A percentile compares a stretch with the other conserved stretches of the same genome.
Evolutionary conservation across 257 asterid genomes (phyloP).

Genomic region (Fraxinus cuspidata): DNA sequence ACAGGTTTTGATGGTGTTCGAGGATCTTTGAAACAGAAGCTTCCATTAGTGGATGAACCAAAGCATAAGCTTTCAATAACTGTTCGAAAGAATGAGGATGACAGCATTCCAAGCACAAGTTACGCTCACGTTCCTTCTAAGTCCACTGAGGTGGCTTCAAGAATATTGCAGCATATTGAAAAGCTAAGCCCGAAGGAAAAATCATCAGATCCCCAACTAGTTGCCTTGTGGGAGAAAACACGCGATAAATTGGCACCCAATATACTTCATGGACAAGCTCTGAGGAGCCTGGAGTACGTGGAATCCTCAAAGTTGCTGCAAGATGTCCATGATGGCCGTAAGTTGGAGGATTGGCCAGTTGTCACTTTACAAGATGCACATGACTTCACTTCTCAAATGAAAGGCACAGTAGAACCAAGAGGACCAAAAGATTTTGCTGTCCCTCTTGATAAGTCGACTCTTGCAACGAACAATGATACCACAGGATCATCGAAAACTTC

Average conservation of each 20-base stretch:
- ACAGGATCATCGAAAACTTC: constrained; percentile 31
- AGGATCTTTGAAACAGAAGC: constrained; percentile 37
- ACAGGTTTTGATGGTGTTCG: constrained; percentile 39
- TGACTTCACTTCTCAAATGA: constrained; percentile 36
- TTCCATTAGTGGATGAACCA: constrained; percentile 36
- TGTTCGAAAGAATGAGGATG: constrained; percentile 42
- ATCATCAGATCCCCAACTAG: constrained; percentile 54
- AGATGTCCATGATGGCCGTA: constrained; percentile 34
- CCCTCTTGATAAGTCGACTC: constrained; percentile 27
- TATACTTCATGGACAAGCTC: constrained; percentile 51
- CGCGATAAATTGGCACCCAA: constrained; percentile 48
- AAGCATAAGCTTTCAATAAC: constrained; percentile 29
- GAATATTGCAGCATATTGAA: constrained; percentile 80
- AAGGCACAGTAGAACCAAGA: constrained; percentile 33
- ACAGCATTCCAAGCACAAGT: constrained; percentile 50
- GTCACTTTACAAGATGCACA: constrained; percentile 29
- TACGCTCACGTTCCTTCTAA: constrained; percentile 55
- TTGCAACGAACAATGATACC: constrained; percentile 26
- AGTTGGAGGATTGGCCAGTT: constrained; percentile 40
- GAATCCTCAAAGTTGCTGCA: constrained; percentile 36
- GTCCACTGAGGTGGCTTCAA: constrained; percentile 78
- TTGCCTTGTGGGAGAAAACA: constrained; percentile 46
- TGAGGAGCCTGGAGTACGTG: constrained; percentile 41
- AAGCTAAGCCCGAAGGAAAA: constrained; percentile 68
- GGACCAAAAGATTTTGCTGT: constrained; percentile 27